Conservation (phyloP, 1,139 yeast genomes). For the Sugiyamaella castrensis region DNA sequence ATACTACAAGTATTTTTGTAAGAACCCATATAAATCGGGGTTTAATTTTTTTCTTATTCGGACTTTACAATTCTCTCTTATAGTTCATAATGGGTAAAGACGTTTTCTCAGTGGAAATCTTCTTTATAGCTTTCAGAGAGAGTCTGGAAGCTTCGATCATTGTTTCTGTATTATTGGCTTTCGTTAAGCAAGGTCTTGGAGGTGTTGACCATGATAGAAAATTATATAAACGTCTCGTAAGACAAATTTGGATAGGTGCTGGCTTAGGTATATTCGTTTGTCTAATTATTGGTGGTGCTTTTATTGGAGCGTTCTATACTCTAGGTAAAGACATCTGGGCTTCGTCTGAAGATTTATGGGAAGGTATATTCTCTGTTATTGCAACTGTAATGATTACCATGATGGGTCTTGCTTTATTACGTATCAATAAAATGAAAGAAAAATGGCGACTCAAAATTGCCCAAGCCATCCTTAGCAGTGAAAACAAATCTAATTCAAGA, state of each 20-base stretch:
- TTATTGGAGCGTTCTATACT: slow-evolving; percentile 82
- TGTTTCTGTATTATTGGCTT: slow-evolving; percentile 84
- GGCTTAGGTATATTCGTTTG: slow-evolving; percentile 68
- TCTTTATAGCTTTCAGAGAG: slow-evolving; percentile 88
- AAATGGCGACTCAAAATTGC: slow-evolving; percentile 93
- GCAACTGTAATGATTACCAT: slow-evolving; percentile 80
- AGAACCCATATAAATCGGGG: background rate
- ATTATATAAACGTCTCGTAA: slow-evolving; percentile 57
- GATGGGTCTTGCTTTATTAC: slow-evolving; percentile 91
- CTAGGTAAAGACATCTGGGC: slow-evolving; percentile 84
- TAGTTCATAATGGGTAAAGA: slow-evolving; percentile 22
- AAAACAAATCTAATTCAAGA: slow-evolving; percentile 31
- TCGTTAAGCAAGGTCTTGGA: slow-evolving; percentile 73
- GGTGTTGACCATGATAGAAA: slow-evolving; percentile 47
- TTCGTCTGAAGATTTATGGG: slow-evolving; percentile 86
- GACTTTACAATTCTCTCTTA: background rate
- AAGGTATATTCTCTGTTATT: slow-evolving; percentile 79
- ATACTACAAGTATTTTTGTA: background rate
- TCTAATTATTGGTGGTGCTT: slow-evolving; percentile 74
- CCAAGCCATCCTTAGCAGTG: slow-evolving; percentile 51
- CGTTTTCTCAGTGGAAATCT: slow-evolving; percentile 48
- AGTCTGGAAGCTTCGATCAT: slow-evolving; percentile 87
- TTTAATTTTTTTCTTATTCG: background rate
- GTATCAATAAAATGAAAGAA: slow-evolving; percentile 85
- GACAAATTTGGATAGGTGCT: slow-evolving; percentile 84